phyloP scores from a whole-genome alignment of 345 rosid species.

The Heritiera fomes region DNA sequence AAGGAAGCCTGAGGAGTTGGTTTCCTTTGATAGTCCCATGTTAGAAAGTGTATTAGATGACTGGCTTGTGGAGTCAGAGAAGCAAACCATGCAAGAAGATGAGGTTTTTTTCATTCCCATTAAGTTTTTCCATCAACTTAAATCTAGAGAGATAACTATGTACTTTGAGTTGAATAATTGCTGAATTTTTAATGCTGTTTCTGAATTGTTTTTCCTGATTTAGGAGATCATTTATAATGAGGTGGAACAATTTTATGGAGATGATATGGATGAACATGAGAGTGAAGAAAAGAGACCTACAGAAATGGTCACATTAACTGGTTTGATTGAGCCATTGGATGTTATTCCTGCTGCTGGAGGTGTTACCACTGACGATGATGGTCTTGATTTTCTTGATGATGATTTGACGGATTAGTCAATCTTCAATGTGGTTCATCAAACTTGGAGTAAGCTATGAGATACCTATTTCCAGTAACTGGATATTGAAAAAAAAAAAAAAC shows the following conservation, averaged over 20 bases:
- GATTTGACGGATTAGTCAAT: slow-evolving; percentile 50
- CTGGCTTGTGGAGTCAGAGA: slow-evolving; percentile 62
- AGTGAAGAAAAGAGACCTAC: slow-evolving; percentile 42
- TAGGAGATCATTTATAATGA: slow-evolving; percentile 54
- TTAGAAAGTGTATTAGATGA: slow-evolving; percentile 56
- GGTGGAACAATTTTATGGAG: slow-evolving; percentile 45
- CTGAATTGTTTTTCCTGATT: slow-evolving; percentile 26
- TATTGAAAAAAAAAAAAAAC: slow-evolving; percentile 15
- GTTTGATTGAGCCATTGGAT: slow-evolving; percentile 44
- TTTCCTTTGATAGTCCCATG: slow-evolving; percentile 49
- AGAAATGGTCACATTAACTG: slow-evolving; percentile 42
- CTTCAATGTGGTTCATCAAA: slow-evolving; percentile 9
- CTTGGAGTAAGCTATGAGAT: slow-evolving; percentile 39
- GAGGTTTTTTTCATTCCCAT: slow-evolving; percentile 49
- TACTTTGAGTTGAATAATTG: neutral
- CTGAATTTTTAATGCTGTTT: slow-evolving; percentile 10
- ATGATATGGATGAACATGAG: slow-evolving; percentile 48
- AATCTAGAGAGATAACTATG: neutral
- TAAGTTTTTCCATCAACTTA: neutral
- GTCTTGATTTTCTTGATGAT: slow-evolving; percentile 56
- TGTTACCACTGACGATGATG: slow-evolving; percentile 54
- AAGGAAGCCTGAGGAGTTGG: slow-evolving; percentile 40
- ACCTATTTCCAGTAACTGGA: slow-evolving; percentile 14
- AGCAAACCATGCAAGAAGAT: slow-evolving; percentile 44
- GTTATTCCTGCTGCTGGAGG: slow-evolving; percentile 42